Conservation (phyloP, 495 filamentous ascomycete species). For the Lichenothelia convexa region DNA sequence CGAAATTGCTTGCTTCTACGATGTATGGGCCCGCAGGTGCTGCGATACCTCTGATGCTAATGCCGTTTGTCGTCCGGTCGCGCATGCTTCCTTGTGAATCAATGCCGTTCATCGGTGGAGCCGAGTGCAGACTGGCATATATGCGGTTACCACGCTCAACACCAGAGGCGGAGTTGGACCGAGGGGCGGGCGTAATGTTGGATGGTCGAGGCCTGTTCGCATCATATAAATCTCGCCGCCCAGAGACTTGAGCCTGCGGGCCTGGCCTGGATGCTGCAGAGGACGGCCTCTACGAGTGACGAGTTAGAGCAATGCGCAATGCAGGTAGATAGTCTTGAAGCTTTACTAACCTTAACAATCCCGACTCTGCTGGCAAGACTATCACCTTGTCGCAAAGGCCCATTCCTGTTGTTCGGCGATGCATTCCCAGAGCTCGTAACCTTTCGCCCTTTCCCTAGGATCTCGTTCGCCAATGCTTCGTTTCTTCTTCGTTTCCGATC, state of each 20-base stretch:
- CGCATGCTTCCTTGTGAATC: not conserved
- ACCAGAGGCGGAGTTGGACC: slow-evolving; percentile 12
- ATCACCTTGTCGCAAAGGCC: slow-evolving; percentile 26
- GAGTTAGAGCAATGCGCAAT: too few species aligned
- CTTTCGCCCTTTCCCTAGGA: slow-evolving; percentile 48
- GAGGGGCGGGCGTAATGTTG: slow-evolving; percentile 4
- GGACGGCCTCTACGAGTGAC: too few species aligned
- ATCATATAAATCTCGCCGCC: too few species aligned
- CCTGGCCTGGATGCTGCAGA: too few species aligned
- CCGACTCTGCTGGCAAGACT: slow-evolving; percentile 61
- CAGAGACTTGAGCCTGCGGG: too few species aligned
- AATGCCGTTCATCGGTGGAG: slow-evolving; percentile 1
- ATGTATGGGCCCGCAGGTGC: slow-evolving; percentile 55
- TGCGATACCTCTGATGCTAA: slow-evolving; percentile 64
- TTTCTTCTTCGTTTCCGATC: slow-evolving; percentile 4
- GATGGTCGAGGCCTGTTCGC: too few species aligned
- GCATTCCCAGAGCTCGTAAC: slow-evolving; percentile 36
- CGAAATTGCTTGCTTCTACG: slow-evolving; percentile 81
- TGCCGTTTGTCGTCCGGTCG: slow-evolving; percentile 26
- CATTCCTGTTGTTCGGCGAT: slow-evolving; percentile 18
- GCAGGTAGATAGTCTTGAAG: too few species aligned
- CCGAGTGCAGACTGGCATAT: slow-evolving; percentile 16
- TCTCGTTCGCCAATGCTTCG: slow-evolving; percentile 38
- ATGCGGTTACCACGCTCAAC: slow-evolving; percentile 12
- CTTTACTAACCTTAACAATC: slow-evolving; percentile 47